Evolutionary conservation across 305 asterid species (phyloP), one percentile per base, ranked within the genome.

Genomic region (Fraxinus nigra): DNA sequence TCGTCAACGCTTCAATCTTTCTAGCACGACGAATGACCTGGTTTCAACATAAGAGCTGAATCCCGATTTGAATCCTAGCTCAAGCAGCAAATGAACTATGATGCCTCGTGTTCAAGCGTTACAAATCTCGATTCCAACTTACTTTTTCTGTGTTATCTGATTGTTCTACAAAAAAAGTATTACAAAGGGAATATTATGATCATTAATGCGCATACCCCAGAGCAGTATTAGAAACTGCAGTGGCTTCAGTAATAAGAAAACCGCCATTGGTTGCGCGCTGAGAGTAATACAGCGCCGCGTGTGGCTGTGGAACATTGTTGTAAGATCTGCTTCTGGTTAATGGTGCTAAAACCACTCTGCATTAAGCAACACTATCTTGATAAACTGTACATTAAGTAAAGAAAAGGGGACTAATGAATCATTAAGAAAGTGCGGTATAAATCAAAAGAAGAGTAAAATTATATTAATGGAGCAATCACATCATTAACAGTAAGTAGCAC

Each of bases 251-350:
- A 11, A 65, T 67, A 56, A 76, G 76, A 81, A 75, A 34, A 9
- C 72, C 56, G 9, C 80, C 84, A 30, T 24, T 48, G 7, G 83
- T 80, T 22, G 83, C 51, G 9, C 83, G 65, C 59, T 80, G 83
- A 72, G 83, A 80, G 37, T 76, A 81, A 65, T 81, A 81, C 73
- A 61, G 51, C 34, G 28, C 72, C 54, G 78, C 81, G 18, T 82
- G 74, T 54, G 81, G 81, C 84, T 77, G 85, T 8, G 85, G 85
- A 14, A 77, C 38, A 37, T 67, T 40, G 85, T 20, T 43, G 13
- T 67, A 77, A 20, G 78, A 82, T 72, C 85, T 77, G 4, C 35
- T 22, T 35, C 85, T 82, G 20, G 73, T 43, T 76, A 77, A 22
- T 7, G 85, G 78, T 6, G 85, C 61, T 33, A 77, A n/a, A 18